A percentile compares a stretch with the other conserved stretches of the same genome.
These are phyloP conservation scores for Caloboletus firmus DNA, from an alignment of 1,284 basidiomycete species.

Conservation along the genomic window DNA sequence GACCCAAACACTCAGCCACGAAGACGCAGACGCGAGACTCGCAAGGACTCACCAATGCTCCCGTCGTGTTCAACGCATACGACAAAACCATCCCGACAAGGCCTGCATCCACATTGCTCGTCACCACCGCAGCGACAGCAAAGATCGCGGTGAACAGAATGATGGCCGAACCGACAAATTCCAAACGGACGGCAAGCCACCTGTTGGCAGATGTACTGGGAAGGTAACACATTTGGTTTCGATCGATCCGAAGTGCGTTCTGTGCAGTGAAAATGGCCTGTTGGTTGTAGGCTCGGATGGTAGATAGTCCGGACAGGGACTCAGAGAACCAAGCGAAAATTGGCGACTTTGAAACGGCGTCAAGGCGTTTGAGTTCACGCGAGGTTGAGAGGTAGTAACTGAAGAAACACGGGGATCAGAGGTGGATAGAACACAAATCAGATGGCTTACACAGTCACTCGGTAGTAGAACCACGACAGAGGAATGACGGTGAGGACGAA, in stretches of 20 bases:
- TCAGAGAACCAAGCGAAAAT: conserved; percentile 92
- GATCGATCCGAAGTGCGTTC: conserved; percentile 79
- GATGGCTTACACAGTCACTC: conserved; percentile 66
- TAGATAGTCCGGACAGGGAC: conserved; percentile 79
- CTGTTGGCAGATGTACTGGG: conserved; percentile 74
- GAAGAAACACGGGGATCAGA: conserved; percentile 4
- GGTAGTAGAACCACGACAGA: conserved; percentile 71
- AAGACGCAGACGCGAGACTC: background rate
- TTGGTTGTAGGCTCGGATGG: conserved; percentile 83
- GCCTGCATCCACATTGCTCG: conserved; percentile 81
- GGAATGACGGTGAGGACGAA: conserved; percentile 81
- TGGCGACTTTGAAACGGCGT: conserved; percentile 87
- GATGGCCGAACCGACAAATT: conserved; percentile 81
- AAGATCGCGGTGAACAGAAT: conserved; percentile 75
- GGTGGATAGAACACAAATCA: conserved; percentile 4
- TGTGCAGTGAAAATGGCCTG: conserved; percentile 72
- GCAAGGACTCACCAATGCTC: conserved; percentile 54
- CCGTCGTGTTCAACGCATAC: conserved; percentile 82
- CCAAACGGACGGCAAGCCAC: conserved; percentile 79
- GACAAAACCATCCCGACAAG: conserved; percentile 89
- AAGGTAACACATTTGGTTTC: conserved; percentile 82
- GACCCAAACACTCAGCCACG: conserved; percentile 2
- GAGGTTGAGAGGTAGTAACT: conserved; percentile 91
- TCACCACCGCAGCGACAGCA: conserved; percentile 69
- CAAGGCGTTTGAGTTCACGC: conserved; percentile 89